Evolutionary conservation across 805 yeast species (phyloP).

Genomic region (Tetrapisispora taiwanensis): DNA sequence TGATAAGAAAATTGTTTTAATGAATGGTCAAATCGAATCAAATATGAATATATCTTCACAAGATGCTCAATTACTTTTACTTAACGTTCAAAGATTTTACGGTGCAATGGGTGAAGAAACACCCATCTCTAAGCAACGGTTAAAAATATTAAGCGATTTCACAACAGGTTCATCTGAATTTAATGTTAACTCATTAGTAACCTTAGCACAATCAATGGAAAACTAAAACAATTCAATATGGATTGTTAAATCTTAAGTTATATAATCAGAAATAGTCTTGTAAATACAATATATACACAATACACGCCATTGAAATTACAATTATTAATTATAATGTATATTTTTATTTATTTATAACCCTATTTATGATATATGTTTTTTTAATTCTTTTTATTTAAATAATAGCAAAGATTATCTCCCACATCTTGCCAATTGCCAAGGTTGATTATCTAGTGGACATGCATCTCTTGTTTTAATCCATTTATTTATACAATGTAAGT

Average conservation of each 20-base stretch:
- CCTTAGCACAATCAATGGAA: constrained; percentile 67
- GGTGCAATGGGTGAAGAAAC: constrained; percentile 49
- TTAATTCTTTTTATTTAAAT: background rate
- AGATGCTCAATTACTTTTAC: constrained; percentile 68
- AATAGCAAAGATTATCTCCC: constrained; percentile 40
- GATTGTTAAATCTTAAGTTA: background rate
- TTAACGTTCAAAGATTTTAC: constrained; percentile 74
- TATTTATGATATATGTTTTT: background rate
- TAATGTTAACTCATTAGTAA: constrained; percentile 53
- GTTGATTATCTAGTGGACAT: constrained; percentile 92
- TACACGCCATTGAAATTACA: too few species aligned
- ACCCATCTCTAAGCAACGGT: constrained; percentile 39
- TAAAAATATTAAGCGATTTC: constrained; percentile 53
- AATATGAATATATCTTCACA: constrained; percentile 56
- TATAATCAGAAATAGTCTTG: background rate
- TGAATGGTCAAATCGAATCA: constrained; percentile 77
- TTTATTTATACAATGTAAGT: constrained; percentile 87
- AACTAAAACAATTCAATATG: constrained; percentile 5
- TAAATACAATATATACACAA: background rate
- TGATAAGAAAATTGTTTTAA: constrained; percentile 55
- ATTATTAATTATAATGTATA: background rate
- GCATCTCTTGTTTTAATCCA: constrained; percentile 94
- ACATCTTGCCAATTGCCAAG: constrained; percentile 71
- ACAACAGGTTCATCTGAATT: constrained; percentile 61
- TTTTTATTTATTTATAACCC: background rate